Evolutionary conservation across 305 asterid genomes (phyloP).

Genomic region (Fraxinus greggii): DNA sequence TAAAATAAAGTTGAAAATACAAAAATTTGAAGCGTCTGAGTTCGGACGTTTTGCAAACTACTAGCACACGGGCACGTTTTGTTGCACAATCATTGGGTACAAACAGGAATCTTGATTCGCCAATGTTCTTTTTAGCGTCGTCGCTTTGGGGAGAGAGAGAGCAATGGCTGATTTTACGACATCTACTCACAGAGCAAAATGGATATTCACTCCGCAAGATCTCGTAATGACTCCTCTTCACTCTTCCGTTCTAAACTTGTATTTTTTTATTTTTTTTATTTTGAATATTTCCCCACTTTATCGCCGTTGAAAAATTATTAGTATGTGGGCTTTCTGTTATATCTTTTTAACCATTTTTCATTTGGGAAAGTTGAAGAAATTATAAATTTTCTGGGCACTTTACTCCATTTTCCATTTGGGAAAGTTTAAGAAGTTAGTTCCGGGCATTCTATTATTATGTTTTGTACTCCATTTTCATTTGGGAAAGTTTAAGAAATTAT

Average conservation of each 20-base stretch:
- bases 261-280: neutral
- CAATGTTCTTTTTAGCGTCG: neutral
- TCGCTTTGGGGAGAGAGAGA: neutral
- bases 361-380: neutral
- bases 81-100: too few species aligned
- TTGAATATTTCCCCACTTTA: neutral
- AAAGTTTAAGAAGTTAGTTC: slow-evolving; percentile 1
- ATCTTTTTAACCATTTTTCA: neutral
- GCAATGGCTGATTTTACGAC: slow-evolving; percentile 82
- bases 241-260: neutral
- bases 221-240: slow-evolving; percentile 42
- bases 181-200: slow-evolving; percentile 78
- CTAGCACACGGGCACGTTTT: too few species aligned
- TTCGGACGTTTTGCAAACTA: too few species aligned
- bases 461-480: neutral
- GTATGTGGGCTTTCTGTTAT: neutral
- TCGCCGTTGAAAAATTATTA: neutral
- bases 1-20: too few species aligned
- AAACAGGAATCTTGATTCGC: too few species aligned
- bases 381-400: neutral
- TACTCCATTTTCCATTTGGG: neutral
- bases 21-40: too few species aligned
- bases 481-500: neutral
- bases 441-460: neutral
- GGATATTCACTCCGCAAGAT: slow-evolving; percentile 76